Evolutionary conservation across 495 filamentous ascomycete species (phyloP).

Genomic region (Podospora didyma): DNA sequence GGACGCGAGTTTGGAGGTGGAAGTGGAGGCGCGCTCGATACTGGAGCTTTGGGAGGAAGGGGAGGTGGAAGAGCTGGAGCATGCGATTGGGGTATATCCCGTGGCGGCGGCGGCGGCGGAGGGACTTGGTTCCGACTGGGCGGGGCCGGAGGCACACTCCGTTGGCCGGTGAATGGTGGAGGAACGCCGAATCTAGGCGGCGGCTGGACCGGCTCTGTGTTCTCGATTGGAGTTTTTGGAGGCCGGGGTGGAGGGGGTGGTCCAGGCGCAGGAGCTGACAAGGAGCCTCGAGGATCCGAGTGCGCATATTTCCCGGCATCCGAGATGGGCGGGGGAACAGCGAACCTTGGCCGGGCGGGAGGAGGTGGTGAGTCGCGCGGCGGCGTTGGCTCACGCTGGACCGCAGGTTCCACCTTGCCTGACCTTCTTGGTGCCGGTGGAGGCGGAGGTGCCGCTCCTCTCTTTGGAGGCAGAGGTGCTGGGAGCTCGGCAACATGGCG

Average conservation of each 20-base stretch:
- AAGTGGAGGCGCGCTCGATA: conserved; percentile 55
- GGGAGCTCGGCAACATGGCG: conserved; percentile 23
- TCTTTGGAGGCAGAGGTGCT: conserved; percentile 44
- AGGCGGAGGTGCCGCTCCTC: conserved; percentile 78
- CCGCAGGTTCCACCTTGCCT: conserved; percentile 33
- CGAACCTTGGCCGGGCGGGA: conserved; percentile 59
- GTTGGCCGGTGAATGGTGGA: conserved; percentile 72
- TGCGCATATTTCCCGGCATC: conserved; percentile 78
- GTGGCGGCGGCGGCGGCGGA: conserved; percentile 63
- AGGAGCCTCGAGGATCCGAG: conserved; percentile 53
- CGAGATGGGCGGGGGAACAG: conserved; percentile 77
- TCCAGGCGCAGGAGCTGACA: conserved; percentile 59
- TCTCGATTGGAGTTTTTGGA: conserved; percentile 80
- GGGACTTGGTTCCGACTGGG: conserved; percentile 64
- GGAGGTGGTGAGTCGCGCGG: conserved; percentile 55
- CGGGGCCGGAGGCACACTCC: conserved; percentile 68
- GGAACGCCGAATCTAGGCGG: conserved; percentile 67
- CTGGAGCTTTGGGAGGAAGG: conserved; percentile 67
- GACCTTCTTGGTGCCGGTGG: conserved; percentile 72
- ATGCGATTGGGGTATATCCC: conserved; percentile 39
- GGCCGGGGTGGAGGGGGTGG: conserved; percentile 84
- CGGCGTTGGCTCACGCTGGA: conserved; percentile 50
- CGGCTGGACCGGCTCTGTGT: conserved; percentile 28
- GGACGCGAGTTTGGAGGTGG: conserved; percentile 44
- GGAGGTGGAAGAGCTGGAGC: conserved; percentile 51